A percentile compares a stretch with the other conserved stretches of the same genome.
Conservation (phyloP, 2,329 filamentous ascomycete genomes). For the Colletotrichum simmondsii region DNA sequence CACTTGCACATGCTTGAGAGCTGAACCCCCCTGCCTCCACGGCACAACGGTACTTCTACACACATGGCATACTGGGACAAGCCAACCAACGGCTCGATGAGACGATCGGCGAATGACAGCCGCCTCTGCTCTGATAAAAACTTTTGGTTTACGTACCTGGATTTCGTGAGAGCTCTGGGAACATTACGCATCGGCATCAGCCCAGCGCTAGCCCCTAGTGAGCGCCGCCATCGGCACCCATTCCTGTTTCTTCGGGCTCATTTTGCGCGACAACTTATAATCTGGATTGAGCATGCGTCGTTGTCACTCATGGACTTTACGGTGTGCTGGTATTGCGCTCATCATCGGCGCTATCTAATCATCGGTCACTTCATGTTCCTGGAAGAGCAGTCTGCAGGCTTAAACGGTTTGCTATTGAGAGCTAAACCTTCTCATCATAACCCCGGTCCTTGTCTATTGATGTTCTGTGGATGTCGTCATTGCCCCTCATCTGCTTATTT, state of each 20-base stretch:
- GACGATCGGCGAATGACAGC: conserved; percentile 35
- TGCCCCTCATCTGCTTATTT: background rate
- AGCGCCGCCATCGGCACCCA: background rate
- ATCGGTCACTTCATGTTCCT: background rate
- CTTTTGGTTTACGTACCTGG: conserved; percentile 47
- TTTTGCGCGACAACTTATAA: background rate
- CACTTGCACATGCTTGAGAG: background rate
- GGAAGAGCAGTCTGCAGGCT: background rate
- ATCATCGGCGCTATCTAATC: background rate
- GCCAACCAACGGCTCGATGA: conserved; percentile 35
- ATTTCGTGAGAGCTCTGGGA: conserved; percentile 43
- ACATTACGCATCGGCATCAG: conserved; percentile 23
- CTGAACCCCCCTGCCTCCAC: background rate
- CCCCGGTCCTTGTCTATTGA: background rate
- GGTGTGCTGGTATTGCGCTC: background rate
- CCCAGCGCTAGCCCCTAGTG: conserved; percentile 1
- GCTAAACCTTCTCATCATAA: background rate
- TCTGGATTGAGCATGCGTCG: background rate
- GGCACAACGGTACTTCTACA: background rate
- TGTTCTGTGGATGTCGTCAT: background rate
- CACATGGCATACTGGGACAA: background rate
- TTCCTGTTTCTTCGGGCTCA: background rate
- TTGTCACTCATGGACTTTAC: background rate
- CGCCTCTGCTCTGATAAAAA: conserved; percentile 22
- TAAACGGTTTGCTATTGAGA: background rate